Base-by-base conservation (phyloP, 176 grass and related monocot species). In the Tillandsia leiboldiana region DNA sequence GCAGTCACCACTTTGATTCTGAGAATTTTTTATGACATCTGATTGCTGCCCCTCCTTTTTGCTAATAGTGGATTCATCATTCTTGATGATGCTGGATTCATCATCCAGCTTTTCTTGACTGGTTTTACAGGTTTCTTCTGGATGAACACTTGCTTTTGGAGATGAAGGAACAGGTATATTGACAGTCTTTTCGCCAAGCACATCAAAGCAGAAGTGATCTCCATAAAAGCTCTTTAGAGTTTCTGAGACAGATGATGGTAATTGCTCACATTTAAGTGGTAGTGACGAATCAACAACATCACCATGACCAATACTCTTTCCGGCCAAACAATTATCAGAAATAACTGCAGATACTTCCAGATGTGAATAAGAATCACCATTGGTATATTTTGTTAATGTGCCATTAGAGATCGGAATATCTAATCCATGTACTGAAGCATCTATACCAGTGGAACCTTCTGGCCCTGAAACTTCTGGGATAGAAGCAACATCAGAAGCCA, bases 381-480 rank as follows among this genome's bases (percentile, higher is more conserved):
- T 70, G 80, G 52, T 48, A 63, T 67, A 88, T n/a, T 53, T 11
- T 48, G 48, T 14, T 48, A 62, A 18, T 15, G 72, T 62, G 48
- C 78, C 72, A 79, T 94, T 79, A 68, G 68, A 78, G 73, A 75
- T 77, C 67, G 78, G 12, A 28, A 81, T 75, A 79, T 84, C 78
- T 63, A 86, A 59, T 75, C 81, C 77, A 77, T 89, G 83, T 65
- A 64, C 87, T 74, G 80, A 81, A 84, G 86, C 77, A 69, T 85
- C 77, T 49, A 79, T 82, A 64, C 75, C 68, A 26, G 81, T 80
- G 49, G 61, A 53, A 77, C 8, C 53, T 65, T 17, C 71, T 50
- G 77, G 77, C 58, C 64, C 23, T 73, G 68, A 13, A 70, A 8
- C 73, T 47, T 75, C 49, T 53, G 15, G 47, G 33, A 51, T 52